These are phyloP conservation scores for Candida ovalis DNA, from an alignment of 805 yeast species.

Conservation along the genomic window DNA sequence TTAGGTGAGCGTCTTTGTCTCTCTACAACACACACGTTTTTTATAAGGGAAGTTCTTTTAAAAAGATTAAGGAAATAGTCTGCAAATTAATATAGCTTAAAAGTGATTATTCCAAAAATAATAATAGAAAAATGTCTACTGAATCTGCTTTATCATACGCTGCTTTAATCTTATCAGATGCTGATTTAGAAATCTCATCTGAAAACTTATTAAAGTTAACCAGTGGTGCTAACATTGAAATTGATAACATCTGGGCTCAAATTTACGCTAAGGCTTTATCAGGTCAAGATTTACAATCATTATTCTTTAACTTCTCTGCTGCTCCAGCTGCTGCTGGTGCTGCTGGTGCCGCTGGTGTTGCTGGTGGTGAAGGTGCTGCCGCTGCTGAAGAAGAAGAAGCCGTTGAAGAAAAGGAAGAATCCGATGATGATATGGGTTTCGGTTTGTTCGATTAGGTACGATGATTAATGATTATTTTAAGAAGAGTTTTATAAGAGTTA, in stretches of 20 bases:
- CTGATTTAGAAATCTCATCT: conserved; percentile 88
- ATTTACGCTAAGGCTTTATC: conserved; percentile 80
- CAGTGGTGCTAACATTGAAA: conserved; percentile 72
- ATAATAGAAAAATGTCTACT: conserved; percentile 57
- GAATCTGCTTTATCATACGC: conserved; percentile 97
- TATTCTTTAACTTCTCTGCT: conserved; percentile 55
- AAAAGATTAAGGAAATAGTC: conserved; percentile 35
- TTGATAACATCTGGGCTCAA: conserved; percentile 78
- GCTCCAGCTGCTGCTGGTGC: conserved; percentile 48
- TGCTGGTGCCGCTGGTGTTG: conserved; percentile 36
- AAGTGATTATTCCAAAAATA: conserved; percentile 38
- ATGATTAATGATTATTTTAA: not conserved
- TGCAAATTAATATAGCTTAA: conserved; percentile 37
- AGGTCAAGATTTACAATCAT: conserved; percentile 69
- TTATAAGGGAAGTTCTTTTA: no score
- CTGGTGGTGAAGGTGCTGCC: conserved; percentile 43
- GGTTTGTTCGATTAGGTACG: conserved; percentile 76
- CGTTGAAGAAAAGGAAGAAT: conserved; percentile 63
- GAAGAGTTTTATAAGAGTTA: conserved; percentile 15
- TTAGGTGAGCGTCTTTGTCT: not conserved
- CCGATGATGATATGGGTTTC: conserved; percentile 86
- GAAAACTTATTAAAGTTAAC: conserved; percentile 73
- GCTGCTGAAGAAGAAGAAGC: conserved; percentile 48
- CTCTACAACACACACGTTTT: no score
- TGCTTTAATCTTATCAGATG: conserved; percentile 95